Conservation (phyloP, 1,284 basidiomycete species). For the Somion occarium region DNA sequence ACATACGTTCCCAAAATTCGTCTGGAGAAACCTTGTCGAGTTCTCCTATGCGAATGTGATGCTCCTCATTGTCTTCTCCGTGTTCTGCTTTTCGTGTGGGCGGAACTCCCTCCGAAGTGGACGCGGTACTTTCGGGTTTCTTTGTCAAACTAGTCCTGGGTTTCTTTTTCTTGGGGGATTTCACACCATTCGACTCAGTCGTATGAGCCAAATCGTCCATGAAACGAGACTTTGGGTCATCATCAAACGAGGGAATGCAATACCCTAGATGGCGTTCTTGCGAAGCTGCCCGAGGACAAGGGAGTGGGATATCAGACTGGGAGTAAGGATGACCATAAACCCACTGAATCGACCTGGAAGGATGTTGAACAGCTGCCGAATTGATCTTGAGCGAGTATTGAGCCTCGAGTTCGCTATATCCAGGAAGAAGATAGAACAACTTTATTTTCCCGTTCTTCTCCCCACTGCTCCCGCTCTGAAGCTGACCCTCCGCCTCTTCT, state of each 20-base stretch:
- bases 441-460: slow-evolving; percentile 22
- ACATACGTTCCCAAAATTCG: slow-evolving; percentile 95
- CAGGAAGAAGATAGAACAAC: slow-evolving; percentile 71
- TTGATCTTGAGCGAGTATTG: slow-evolving; percentile 46
- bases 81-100: slow-evolving; percentile 20
- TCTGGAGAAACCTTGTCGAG: slow-evolving; percentile 53
- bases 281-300: slow-evolving; percentile 39
- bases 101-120: not conserved
- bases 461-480: slow-evolving; percentile 15
- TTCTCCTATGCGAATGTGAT: slow-evolving; percentile 35
- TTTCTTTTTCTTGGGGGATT: slow-evolving; percentile 55
- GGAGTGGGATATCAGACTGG: slow-evolving; percentile 51
- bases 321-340: slow-evolving; percentile 74
- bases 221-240: slow-evolving; percentile 92
- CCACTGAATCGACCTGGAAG: slow-evolving; percentile 38
- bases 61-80: slow-evolving; percentile 33
- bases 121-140: slow-evolving; percentile 9
- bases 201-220: slow-evolving; percentile 81
- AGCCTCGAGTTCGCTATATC: slow-evolving; percentile 69
- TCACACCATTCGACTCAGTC: slow-evolving; percentile 55
- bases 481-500: slow-evolving; percentile 28
- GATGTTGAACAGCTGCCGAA: slow-evolving; percentile 22
- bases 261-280: slow-evolving; percentile 53
- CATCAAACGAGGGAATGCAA: slow-evolving; percentile 83
- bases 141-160: slow-evolving; percentile 23